Conservation (phyloP, 2,329 filamentous ascomycete species). For the Diaporthe longicolla region DNA sequence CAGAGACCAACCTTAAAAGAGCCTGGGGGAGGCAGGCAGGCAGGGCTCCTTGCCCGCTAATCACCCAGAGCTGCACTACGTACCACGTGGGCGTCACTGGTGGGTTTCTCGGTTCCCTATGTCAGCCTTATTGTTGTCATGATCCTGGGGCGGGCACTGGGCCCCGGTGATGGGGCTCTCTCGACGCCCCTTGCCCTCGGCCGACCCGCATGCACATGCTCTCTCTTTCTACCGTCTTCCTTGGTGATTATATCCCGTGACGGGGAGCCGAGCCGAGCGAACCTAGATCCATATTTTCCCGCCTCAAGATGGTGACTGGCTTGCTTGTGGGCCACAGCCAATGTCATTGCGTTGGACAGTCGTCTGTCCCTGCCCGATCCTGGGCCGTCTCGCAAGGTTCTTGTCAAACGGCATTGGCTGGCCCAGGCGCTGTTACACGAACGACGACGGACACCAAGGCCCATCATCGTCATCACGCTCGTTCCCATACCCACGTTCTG, state of each 20-base stretch:
- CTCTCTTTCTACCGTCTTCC: neutral
- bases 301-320: neutral
- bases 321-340: constrained; percentile 9
- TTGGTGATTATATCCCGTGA: neutral
- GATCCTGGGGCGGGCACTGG: too few relatives aligned
- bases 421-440: constrained; percentile 13
- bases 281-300: neutral
- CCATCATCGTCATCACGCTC: constrained; percentile 10
- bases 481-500: constrained; percentile 34
- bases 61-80: constrained; percentile 12
- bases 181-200: neutral
- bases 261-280: neutral
- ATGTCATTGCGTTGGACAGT: neutral
- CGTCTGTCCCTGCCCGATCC: constrained; percentile 1
- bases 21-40: neutral
- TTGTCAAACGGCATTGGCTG: constrained; percentile 1
- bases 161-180: neutral
- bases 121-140: constrained; percentile 24
- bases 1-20: constrained; percentile 10
- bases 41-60: constrained; percentile 12
- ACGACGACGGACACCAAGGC: constrained; percentile 4
- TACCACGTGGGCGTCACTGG: constrained; percentile 33
- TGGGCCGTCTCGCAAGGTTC: neutral
- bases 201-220: neutral
- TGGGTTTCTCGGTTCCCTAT: constrained; percentile 18